A percentile compares a stretch with the other conserved stretches of the same genome.
phyloP scores from a whole-genome alignment of 1,284 basidiomycete species.

The Volvariella surrecta region DNA sequence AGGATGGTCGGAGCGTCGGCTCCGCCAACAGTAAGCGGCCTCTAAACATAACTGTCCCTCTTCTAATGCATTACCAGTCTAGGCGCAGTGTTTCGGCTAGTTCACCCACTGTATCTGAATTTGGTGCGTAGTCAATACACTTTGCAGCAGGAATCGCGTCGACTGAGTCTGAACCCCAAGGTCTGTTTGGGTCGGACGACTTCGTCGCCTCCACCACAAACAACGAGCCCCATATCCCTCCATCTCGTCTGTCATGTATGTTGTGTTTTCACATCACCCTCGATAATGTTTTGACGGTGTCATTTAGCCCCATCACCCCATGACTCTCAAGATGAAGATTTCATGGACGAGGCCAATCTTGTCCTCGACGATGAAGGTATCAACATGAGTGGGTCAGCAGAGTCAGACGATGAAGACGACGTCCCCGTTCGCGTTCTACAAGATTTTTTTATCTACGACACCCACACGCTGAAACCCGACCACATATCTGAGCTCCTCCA shows the following conservation, averaged over 20 bases:
- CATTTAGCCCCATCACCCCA: no score
- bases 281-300: constrained; percentile 22
- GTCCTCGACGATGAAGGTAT: no score
- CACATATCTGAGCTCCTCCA: constrained; percentile 26
- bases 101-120: constrained; percentile 24
- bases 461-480: constrained; percentile 24
- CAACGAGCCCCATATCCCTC: constrained; percentile 1
- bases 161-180: no score
- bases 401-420: constrained; percentile 17
- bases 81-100: constrained; percentile 5
- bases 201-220: background rate
- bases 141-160: no score
- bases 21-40: no score
- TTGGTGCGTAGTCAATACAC: constrained; percentile 13
- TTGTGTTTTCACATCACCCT: constrained; percentile 9
- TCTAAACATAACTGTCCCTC: no score
- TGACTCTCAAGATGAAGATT: no score
- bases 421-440: constrained; percentile 45
- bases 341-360: no score
- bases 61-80: no score
- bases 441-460: constrained; percentile 42
- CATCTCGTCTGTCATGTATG: constrained; percentile 3
- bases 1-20: no score
- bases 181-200: no score
- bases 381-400: constrained; percentile 7